Base-by-base conservation (phyloP, 2,329 filamentous ascomycete genomes). In the Pseudogymnoascus sp. region DNA sequence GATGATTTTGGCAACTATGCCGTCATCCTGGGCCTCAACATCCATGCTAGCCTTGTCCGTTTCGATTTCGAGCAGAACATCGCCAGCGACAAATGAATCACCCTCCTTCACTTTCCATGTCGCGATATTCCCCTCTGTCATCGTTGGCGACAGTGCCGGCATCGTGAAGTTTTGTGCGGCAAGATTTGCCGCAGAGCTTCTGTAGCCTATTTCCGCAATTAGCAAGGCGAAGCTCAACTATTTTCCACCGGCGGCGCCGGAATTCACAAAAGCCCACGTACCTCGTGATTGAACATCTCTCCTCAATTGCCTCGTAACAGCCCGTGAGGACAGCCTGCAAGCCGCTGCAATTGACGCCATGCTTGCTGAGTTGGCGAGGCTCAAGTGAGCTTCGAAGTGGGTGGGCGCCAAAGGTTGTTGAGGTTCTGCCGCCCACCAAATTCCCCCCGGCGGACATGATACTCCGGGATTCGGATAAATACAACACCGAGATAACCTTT, bases 1-100 rank as follows among this genome's bases (percentile, higher is more conserved):
- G 71, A 86, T 83, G 68, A 96, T 93, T 80, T 94, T 95, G 72
- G 92, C 86, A 74, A 96, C 77, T 67, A 93, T 79, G 41, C 92
- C 91, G 71, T 95, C 90, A 47, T 96, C 91, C 77, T 94, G 91
- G 39, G 91, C 91, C 79, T 96, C 92, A 25, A 96, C 91, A 69
- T 96, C 92, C 90, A 96, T 96, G 61, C 90, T 90, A 61, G 91
- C 91, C 81, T 96, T 96, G 76, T 96, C 91, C 63, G 91, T 96
- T 78, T 96, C 91, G 73, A 96, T 94, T 76, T 96, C 91, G 63
- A 96, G 85, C 59, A 96, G 81, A 33, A 96, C 90, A 74, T 96
- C 91, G 67, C 91, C 91, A 62, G 90, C 88, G 58, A 83, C 80
- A 75, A 91, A 96, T 59, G 84, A 81, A 68, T 94, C 89, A 72